phyloP scores from a whole-genome alignment of 139 green algal species.

The Tetradesmus lagerheimii region DNA sequence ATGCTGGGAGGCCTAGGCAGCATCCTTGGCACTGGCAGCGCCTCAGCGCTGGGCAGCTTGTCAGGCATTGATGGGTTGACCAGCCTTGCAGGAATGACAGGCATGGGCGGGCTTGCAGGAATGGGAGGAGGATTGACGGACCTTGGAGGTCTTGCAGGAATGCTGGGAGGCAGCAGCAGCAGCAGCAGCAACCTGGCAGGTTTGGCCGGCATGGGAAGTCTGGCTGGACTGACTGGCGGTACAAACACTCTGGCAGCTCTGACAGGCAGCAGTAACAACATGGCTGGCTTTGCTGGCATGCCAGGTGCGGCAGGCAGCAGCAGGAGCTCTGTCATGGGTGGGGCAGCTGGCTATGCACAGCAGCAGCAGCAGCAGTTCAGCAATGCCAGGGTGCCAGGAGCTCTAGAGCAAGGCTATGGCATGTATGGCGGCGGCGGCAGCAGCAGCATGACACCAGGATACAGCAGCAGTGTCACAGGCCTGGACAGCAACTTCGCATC shows the following conservation, averaged over 20 bases:
- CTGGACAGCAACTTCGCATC: not conserved
- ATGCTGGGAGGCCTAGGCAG: not conserved
- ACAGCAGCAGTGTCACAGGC: not conserved
- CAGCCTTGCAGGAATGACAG: not conserved
- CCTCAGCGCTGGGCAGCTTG: not conserved
- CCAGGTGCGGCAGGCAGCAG: not conserved
- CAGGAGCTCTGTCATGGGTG: not conserved
- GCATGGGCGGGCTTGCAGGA: not conserved
- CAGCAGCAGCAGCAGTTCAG: constrained; percentile 12
- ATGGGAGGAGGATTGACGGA: not conserved
- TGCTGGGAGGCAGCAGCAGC: not conserved
- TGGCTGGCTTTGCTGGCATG: not conserved
- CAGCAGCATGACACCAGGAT: not conserved
- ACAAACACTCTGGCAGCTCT: not conserved
- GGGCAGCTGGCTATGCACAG: not conserved
- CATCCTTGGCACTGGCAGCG: not conserved
- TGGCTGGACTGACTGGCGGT: not conserved
- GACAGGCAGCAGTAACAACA: not conserved
- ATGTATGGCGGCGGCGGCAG: not conserved
- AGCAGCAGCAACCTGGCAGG: not conserved
- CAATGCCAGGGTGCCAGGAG: not conserved
- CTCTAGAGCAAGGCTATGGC: not conserved
- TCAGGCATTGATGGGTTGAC: not conserved
- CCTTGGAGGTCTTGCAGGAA: not conserved
- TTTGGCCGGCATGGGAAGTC: not conserved